Evolutionary conservation across 257 asterid species (phyloP).

Genomic region (Solanum phureja): DNA sequence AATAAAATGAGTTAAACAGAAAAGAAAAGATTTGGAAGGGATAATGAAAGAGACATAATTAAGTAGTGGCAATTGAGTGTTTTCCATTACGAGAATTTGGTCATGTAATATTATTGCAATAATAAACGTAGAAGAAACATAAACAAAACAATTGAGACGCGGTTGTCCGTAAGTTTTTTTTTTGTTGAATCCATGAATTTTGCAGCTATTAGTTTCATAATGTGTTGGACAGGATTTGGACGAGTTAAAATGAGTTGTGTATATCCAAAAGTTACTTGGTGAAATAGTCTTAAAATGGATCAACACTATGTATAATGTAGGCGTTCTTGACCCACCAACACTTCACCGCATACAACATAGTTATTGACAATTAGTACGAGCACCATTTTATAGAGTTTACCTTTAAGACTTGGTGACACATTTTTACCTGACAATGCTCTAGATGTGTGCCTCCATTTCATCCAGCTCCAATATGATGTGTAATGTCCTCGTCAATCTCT

Average conservation of each 20-base stretch:
- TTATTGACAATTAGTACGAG: background rate
- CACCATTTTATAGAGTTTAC: background rate
- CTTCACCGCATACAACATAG: background rate
- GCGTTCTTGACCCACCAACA: background rate
- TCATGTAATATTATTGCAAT: background rate
- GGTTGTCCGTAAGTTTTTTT: background rate
- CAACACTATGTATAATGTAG: no score
- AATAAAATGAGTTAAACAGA: background rate
- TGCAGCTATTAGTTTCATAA: background rate
- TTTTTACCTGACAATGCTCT: background rate
- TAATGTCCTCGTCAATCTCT: background rate
- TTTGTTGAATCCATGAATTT: background rate
- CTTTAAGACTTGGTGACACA: background rate
- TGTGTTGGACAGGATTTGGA: background rate
- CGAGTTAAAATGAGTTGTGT: background rate
- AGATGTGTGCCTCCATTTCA: background rate
- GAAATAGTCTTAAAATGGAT: background rate
- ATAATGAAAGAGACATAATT: background rate
- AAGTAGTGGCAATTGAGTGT: background rate
- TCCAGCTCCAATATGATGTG: background rate
- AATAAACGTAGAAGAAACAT: background rate
- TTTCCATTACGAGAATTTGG: background rate
- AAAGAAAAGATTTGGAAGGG: background rate
- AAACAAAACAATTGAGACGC: background rate
- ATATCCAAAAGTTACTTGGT: background rate